phyloP scores from a whole-genome alignment of 257 asterid genomes.

The Solanum bukasovii region DNA sequence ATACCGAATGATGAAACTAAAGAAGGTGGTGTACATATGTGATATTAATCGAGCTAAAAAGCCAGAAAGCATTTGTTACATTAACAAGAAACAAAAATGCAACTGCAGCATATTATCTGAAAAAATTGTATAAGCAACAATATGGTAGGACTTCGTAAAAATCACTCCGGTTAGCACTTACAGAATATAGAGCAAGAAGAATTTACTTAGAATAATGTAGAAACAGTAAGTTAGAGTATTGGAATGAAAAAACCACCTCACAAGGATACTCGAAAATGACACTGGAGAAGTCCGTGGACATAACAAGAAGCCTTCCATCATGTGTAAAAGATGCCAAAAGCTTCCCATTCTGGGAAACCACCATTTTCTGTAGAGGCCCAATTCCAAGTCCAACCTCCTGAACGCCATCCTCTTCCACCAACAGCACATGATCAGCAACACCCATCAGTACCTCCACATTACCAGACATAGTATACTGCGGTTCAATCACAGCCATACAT shows the following conservation, averaged over 20 bases:
- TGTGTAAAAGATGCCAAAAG: constrained; percentile 69
- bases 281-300: constrained; percentile 63
- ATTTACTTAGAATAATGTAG: background rate
- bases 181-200: background rate
- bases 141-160: background rate
- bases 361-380: constrained; percentile 93
- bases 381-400: constrained; percentile 60
- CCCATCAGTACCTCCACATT: constrained; percentile 90
- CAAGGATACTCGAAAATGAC: constrained; percentile 63
- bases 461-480: constrained; percentile 82
- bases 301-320: constrained; percentile 86
- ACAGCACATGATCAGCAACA: constrained; percentile 66
- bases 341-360: constrained; percentile 78
- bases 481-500: constrained; percentile 95
- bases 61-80: background rate
- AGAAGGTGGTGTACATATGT: background rate
- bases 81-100: background rate
- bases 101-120: background rate
- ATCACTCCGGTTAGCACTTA: background rate
- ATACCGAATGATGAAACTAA: background rate
- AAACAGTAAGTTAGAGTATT: background rate
- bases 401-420: constrained; percentile 84
- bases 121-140: background rate
- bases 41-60: background rate
- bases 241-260: constrained; percentile 44